These are phyloP conservation scores for Vaccinium corymbosum DNA, from an alignment of 148 eudicot species.

Conservation along the genomic window DNA sequence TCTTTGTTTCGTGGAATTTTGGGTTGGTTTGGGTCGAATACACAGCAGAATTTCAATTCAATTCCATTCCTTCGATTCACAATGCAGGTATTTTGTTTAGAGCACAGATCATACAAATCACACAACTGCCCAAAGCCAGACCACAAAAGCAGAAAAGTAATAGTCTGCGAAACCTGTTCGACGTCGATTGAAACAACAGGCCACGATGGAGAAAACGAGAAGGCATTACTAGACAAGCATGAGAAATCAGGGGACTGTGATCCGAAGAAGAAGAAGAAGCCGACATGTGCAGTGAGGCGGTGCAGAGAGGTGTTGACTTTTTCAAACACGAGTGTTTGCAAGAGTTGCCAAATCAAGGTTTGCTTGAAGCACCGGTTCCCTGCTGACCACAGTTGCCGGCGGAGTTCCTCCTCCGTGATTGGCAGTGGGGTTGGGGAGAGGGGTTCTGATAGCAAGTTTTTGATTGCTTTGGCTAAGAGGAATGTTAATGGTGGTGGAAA, in stretches of 20 bases:
- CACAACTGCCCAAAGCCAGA: constrained; percentile 74
- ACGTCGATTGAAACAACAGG: constrained; percentile 69
- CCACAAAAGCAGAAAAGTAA: constrained; percentile 56
- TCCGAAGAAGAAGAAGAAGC: constrained; percentile 73
- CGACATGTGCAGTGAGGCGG: constrained; percentile 53
- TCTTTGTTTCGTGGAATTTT: background rate
- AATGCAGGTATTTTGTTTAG: constrained; percentile 71
- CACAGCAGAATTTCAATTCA: background rate
- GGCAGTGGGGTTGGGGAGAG: constrained; percentile 3
- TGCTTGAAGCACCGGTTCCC: constrained; percentile 83
- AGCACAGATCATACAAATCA: constrained; percentile 68
- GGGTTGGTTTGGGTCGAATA: background rate
- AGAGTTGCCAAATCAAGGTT: constrained; percentile 47
- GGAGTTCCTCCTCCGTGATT: constrained; percentile 3
- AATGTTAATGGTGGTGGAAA: constrained; percentile 39
- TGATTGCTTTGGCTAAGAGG: constrained; percentile 57
- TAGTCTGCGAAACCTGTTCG: constrained; percentile 67
- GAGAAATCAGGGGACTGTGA: constrained; percentile 69
- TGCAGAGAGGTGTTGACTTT: constrained; percentile 67
- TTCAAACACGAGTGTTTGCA: constrained; percentile 66
- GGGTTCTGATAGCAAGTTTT: constrained; percentile 36
- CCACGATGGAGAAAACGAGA: constrained; percentile 43
- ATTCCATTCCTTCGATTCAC: background rate
- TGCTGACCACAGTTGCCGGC: constrained; percentile 54
- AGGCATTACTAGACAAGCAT: constrained; percentile 45